These are phyloP conservation scores for Xenoacremonium recifei DNA, from an alignment of 2,329 filamentous ascomycete species.

Conservation along the genomic window DNA sequence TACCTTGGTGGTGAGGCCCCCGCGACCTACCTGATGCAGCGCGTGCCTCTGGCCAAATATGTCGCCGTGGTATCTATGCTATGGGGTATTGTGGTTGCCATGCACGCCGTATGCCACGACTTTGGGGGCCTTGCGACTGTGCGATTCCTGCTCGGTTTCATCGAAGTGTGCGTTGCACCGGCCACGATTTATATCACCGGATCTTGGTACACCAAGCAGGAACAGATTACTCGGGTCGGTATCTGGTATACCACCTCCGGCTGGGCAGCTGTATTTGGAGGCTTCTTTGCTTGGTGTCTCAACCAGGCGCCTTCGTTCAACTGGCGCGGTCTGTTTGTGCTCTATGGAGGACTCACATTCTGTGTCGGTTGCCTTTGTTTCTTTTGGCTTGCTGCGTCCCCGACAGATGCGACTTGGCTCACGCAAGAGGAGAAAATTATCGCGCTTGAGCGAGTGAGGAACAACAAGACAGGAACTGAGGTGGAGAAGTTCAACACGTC, in stretches of 20 bases:
- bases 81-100: constrained; percentile 5
- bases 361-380: not conserved
- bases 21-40: constrained; percentile 6
- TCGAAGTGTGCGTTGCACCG: constrained; percentile 6
- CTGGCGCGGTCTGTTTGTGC: constrained; percentile 4
- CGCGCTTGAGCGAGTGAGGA: constrained; percentile 4
- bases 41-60: constrained; percentile 7
- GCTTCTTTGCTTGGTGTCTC: constrained; percentile 5
- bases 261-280: constrained; percentile 4
- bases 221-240: constrained; percentile 4
- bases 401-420: constrained; percentile 6
- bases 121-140: constrained; percentile 6
- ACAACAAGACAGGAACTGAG: constrained; percentile 7
- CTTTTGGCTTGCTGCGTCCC: constrained; percentile 2
- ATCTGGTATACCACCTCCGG: constrained; percentile 6
- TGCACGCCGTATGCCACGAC: constrained; percentile 3
- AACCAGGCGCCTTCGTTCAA: constrained; percentile 2
- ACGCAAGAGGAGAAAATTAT: constrained; percentile 6
- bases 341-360: constrained; percentile 1
- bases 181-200: constrained; percentile 4
- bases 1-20: constrained; percentile 11
- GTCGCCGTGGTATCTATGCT: constrained; percentile 6
- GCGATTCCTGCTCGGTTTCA: constrained; percentile 8
- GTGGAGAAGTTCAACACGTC: constrained; percentile 4
- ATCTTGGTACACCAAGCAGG: constrained; percentile 6